Evolutionary conservation across 192 early-diverging fungal species (phyloP), one percentile per base, ranked within the genome.

Genomic region (Globomyces pollinis-pini): DNA sequence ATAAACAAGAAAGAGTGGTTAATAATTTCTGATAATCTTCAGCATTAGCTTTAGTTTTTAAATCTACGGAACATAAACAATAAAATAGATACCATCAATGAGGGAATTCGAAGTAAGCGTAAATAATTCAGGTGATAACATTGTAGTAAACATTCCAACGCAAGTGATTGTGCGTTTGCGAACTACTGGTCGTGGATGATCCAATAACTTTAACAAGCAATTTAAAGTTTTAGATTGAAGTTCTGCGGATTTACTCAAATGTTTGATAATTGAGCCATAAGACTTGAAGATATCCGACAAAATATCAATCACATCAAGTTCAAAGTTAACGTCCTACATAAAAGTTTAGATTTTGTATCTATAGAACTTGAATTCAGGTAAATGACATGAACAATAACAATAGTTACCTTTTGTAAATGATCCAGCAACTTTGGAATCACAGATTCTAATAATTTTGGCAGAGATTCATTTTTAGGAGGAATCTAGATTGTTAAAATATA

Each of bases 81-180:
- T n/a, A n/a, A n/a, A n/a, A n/a, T n/a, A n/a, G n/a, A n/a, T n/a
- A n/a, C n/a, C n/a, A 0, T 50, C 57, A 24, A 86, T 56, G 32
- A 89, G 57, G 30, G 79, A 61, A 24, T 57, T 50, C 34, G 89
- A 65, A n/a, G 87, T 58, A 8, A 72, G 69, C n/a, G 79, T 77
- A 70, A 92, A 93, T 18, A 85, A 59, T 0, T 84, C 79, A 50
- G 92, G 89, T 13, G 74, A 68, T 4, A 72, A 64, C 67, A 88
- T 77, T 9, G 72, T 67, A 6, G 84, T 86, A 11, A 90, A 72
- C 47, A 80, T 69, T 5, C 86, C 83, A 34, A 93, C 71, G 7
- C 86, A 86, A 1, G 71, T 62, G 0, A 85, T 81, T n/a, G 84
- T 71, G 38, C 90, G 72, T 71, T 93, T 93, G 33, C 91, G 78